Percentiles rank a stretch among this genome's conserved stretches.
These are phyloP conservation scores for Cyclotella baltica DNA, from an alignment of 108 stramenopile genomes.

Conservation along the genomic window DNA sequence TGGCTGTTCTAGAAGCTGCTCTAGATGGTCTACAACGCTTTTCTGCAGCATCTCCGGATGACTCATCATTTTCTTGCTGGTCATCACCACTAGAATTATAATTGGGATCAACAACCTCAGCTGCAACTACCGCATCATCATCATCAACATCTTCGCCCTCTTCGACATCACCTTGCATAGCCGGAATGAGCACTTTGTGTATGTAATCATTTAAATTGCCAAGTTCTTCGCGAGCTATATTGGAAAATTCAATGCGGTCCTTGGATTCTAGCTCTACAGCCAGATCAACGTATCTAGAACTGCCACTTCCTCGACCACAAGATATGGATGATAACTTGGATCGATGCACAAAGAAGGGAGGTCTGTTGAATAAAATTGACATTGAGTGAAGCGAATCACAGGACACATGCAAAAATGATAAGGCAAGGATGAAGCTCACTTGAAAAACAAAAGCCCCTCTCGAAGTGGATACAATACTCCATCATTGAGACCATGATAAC, in stretches of 20 bases:
- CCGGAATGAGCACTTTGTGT: conserved; percentile 73
- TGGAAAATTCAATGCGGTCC: conserved; percentile 73
- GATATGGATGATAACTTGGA: conserved; percentile 64
- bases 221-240: conserved; percentile 79
- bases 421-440: conserved; percentile 36
- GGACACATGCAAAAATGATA: not conserved
- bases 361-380: conserved; percentile 29
- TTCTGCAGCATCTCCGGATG: not conserved
- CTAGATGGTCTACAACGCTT: conserved; percentile 30
- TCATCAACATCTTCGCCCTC: conserved; percentile 19
- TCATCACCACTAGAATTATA: conserved; percentile 14
- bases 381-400: not conserved
- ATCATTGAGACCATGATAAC: conserved; percentile 81
- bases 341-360: conserved; percentile 76
- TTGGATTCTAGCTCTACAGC: conserved; percentile 32
- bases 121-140: conserved; percentile 14
- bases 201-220: conserved; percentile 72
- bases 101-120: conserved; percentile 14
- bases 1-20: conserved; percentile 51
- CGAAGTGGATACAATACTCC: conserved; percentile 76
- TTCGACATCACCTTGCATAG: conserved; percentile 68
- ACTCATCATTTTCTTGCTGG: conserved; percentile 31
- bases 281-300: conserved; percentile 50
- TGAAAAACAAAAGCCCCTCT: conserved; percentile 86
- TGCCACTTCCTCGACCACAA: conserved; percentile 74